These are phyloP conservation scores for Exophiala dermatitidis DNA, from an alignment of 2,329 filamentous ascomycete genomes.

Conservation along the genomic window DNA sequence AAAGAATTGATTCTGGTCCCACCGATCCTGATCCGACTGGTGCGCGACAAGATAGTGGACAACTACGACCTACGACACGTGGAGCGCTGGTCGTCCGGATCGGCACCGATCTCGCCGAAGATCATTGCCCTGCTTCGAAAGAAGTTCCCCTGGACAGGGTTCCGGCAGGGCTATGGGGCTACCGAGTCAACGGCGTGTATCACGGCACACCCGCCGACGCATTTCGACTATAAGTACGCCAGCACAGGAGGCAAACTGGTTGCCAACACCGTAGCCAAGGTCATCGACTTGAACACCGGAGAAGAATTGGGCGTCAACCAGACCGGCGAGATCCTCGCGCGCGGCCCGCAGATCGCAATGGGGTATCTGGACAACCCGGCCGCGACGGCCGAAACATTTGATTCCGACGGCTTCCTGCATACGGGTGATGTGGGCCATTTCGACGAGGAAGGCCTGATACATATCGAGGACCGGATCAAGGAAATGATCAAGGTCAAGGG, in stretches of 20 bases:
- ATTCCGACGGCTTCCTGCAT: conserved; percentile 49
- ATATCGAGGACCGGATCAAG: conserved; percentile 32
- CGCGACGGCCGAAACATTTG: conserved; percentile 63
- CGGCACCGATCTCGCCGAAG: conserved; percentile 52
- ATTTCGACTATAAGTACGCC: conserved; percentile 54
- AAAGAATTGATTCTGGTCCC: conserved; percentile 53
- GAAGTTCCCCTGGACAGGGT: conserved; percentile 53
- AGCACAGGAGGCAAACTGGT: conserved; percentile 42
- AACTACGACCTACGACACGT: conserved; percentile 50
- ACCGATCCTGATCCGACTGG: conserved; percentile 55
- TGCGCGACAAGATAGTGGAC: conserved; percentile 45
- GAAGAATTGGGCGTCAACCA: conserved; percentile 43
- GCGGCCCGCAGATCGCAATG: conserved; percentile 71
- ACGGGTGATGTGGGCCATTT: conserved; percentile 62
- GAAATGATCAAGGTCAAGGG: conserved; percentile 59
- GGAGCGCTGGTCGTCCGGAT: conserved; percentile 52
- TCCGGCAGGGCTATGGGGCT: conserved; percentile 64
- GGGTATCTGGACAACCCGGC: conserved; percentile 70
- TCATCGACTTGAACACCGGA: conserved; percentile 46
- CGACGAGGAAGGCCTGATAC: conserved; percentile 49
- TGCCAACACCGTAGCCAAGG: conserved; percentile 52
- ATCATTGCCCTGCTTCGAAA: conserved; percentile 50
- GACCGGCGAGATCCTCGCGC: conserved; percentile 58
- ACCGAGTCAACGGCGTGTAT: conserved; percentile 59
- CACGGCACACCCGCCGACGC: conserved; percentile 51